Base-by-base conservation (phyloP, 2,329 filamentous ascomycete genomes). In the Tympanopsis confertula region DNA sequence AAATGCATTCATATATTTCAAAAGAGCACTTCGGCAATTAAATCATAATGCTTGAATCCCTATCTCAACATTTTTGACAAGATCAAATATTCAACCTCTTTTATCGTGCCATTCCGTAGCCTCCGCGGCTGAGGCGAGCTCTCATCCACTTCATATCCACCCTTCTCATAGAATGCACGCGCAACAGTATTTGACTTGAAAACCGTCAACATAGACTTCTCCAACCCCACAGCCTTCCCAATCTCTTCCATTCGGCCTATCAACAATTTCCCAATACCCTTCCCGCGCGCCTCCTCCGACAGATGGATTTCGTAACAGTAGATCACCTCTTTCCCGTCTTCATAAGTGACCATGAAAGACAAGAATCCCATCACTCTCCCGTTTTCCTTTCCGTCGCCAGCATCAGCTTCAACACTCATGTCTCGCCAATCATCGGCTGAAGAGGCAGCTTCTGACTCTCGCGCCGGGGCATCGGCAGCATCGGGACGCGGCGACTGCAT, bases 221-320 rank as follows among this genome's bases (percentile, higher is more conserved):
- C 52, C 41, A 76, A 49, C 0, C 62, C 62, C 13, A 68, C 55
- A 2, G 55, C 56, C 19, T 46, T 41, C 10, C 68, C 72, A 19
- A 71, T 59, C 2, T 48, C 42, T 46, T 74, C 68, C 13, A 65
- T 64, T 33, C 63, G 43, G 2, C 44, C 38, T 55, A 80, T 64
- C 40, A 79, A 49, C 26, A 61, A 53, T 20, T 47, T 56, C 2
- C 74, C 75, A 2, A 78, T 41, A 0, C 72, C 70, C n/a, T 50
- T 55, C 5, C 65, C 60, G 30, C 69, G 64, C 4, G 64, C 50
- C 3, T 37, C 36, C 0, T 60, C 52, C 2, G 52, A 47, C 5
- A 78, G 58, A 45, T 79, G 76, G 12, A 80, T 62, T 51, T 80
- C 76, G 53, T 79, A 80, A 45, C 75, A 66, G 50, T 79, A 80